Evolutionary conservation across 2,329 filamentous ascomycete genomes (phyloP), one percentile per base, ranked within the genome.

Genomic region (Ramularia collo-cygni): DNA sequence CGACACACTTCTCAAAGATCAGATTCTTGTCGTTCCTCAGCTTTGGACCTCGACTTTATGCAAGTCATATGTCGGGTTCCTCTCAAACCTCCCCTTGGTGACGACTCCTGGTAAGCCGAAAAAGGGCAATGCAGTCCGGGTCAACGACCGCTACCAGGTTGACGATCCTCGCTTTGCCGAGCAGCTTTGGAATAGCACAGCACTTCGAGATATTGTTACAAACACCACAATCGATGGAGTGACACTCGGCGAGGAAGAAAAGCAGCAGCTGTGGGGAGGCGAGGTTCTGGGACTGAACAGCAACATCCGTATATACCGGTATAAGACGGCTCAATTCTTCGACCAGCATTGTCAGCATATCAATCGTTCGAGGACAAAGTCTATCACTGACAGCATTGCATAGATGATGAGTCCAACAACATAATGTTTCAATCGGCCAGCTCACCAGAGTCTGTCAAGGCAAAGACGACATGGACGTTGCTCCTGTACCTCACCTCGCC

Each of bases 141-240:
- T 95, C 33, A 95, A 95, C 60, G 90, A 95, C 60, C 79, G 90
- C 8, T 94, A 83, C 54, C 86, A 94, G 64, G 68, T 94, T 14
- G 69, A 88, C 18, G 89, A 95, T 64, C 64, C 76, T 18, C 62
- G 50, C 0, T 94, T 95, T 61, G 85, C 89, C 0, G 71, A 78
- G 53, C 69, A 74, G 39, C 63, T 95, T 10, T 96, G 89, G 88
- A 71, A 73, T 31, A 72, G 77, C 46, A 95, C 88, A 1, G 83
- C 82, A 0, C 63, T 96, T 48, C 79, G 74, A 52, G 76, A 83
- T 31, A 68, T 82, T 2, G 52, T 72, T 52, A 46, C 62, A 56
- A 37, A 64, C 56, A 41, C 67, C 54, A 35, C 55, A 28, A 55
- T 54, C 5, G 57, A 62, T 5, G 60, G 58, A 9, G 50, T 56